Evolutionary conservation across 768 basidiomycete species (phyloP).

Genomic region (Serendipita sp.): DNA sequence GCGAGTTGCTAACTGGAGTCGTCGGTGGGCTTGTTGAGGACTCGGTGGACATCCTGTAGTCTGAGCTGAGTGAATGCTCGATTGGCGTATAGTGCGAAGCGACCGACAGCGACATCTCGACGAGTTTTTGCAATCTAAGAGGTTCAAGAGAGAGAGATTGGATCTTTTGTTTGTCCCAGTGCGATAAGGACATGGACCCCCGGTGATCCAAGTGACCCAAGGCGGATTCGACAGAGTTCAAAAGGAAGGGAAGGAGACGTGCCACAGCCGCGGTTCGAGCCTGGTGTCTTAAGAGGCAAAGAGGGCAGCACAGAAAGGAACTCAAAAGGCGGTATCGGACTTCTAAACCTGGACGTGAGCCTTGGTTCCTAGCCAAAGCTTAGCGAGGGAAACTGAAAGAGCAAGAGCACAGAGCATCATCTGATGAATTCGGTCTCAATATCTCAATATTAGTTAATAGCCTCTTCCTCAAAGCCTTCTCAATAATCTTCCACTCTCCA

Average conservation of each 20-base stretch:
- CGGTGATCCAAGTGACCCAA: neutral
- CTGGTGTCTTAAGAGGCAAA: neutral
- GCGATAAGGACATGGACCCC: neutral
- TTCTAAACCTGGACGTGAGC: neutral
- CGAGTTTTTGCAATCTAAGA: neutral
- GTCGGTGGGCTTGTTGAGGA: constrained; percentile 4
- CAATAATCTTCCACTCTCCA: neutral
- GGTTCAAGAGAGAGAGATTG: neutral
- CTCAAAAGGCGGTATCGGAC: neutral
- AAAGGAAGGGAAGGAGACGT: neutral
- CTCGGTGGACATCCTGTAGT: neutral
- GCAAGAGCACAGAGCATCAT: no score
- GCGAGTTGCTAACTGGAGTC: neutral
- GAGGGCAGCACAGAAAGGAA: neutral
- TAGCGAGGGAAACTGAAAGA: no score
- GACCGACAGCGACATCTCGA: neutral
- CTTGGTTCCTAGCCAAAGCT: neutral
- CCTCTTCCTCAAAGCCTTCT: neutral
- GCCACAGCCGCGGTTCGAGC: neutral
- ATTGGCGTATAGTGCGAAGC: neutral
- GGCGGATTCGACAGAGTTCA: neutral
- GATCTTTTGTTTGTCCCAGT: neutral
- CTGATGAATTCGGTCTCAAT: no score
- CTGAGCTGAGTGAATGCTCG: neutral
- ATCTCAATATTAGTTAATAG: neutral